Base-by-base conservation (phyloP, 75 land plant species). In the Picea sitchensis region DNA sequence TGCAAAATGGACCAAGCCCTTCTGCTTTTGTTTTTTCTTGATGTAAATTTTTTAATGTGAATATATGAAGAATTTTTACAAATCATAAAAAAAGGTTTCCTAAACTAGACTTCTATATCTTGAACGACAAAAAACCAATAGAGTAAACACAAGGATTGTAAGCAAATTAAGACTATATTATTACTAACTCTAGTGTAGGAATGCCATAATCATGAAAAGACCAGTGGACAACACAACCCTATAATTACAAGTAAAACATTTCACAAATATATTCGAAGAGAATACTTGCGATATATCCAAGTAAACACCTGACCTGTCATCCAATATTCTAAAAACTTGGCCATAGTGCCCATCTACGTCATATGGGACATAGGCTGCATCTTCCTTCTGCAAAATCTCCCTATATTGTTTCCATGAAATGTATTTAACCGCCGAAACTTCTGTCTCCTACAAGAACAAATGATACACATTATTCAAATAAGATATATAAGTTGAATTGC, bases 351-450 rank as follows among this genome's bases (percentile, higher is more conserved):
- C 86, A 56, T 75, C 78, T 61, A 86, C 77, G 68, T 92, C 85
- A 77, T 84, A 90, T 34, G 88, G 90, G 11, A 92, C 92, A 83
- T 86, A 92, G 7, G 80, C 82, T 26, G 80, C 58, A 86, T 94
- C 91, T 78, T 91, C 83, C 44, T 83, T 82, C 58, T 77, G 83
- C 54, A 92, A 88, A 72, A 79, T 13, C 20, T 75, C 82, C 82
- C 78, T 85, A 62, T 91, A 92, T 38, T 94, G 93, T 72, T 82
- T 77, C 80, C 86, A 89, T 56, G 76, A 32, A 3, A 94, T 85
- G 78, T 94, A 95, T 83, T 90, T 92, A 47, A 94, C 96, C 73
- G 86, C 89, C 76, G 94, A 88, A 32, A 94, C 96, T 78, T 94
- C 96, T 31, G 87, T 69, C 82, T 94, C 94, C 96, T 94, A 68